Percentiles rank a stretch among this genome's conserved stretches.
Evolutionary conservation across 257 asterid genomes (phyloP).

Genomic region (Solanum chilense): DNA sequence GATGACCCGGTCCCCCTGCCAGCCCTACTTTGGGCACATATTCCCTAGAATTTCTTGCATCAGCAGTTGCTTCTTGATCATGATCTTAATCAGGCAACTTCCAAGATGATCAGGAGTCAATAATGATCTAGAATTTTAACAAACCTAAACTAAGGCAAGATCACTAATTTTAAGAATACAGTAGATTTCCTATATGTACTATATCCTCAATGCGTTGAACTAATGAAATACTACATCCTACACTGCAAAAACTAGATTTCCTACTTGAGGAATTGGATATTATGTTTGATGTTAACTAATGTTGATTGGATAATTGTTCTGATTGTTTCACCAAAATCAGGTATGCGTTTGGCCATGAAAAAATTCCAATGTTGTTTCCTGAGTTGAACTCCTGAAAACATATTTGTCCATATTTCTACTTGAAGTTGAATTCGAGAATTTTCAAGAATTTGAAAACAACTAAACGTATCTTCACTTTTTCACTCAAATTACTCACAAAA

Average conservation of each 20-base stretch:
- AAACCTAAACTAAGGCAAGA: not conserved
- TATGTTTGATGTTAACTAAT: not conserved
- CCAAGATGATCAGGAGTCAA: not conserved
- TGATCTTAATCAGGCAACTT: not conserved
- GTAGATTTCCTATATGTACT: not conserved
- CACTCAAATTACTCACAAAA: not conserved
- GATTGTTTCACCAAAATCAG: not conserved
- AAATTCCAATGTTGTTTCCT: too few relatives aligned
- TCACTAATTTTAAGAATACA: not conserved
- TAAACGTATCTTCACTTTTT: not conserved
- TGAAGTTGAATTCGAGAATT: not conserved
- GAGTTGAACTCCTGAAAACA: not conserved
- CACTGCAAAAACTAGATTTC: not conserved
- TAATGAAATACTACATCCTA: not conserved
- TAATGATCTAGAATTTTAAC: not conserved
- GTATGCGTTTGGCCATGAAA: not conserved
- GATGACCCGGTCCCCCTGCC: too few relatives aligned
- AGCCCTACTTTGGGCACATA: not conserved
- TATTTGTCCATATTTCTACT: not conserved
- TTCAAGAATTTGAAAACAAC: not conserved
- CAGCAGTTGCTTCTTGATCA: not conserved
- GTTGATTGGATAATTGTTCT: not conserved
- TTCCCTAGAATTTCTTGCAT: not conserved
- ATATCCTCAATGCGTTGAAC: not conserved
- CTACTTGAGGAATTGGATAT: not conserved